These are phyloP conservation scores for Paxillus ammoniavirescens DNA, from an alignment of 768 basidiomycete genomes.

Conservation along the genomic window DNA sequence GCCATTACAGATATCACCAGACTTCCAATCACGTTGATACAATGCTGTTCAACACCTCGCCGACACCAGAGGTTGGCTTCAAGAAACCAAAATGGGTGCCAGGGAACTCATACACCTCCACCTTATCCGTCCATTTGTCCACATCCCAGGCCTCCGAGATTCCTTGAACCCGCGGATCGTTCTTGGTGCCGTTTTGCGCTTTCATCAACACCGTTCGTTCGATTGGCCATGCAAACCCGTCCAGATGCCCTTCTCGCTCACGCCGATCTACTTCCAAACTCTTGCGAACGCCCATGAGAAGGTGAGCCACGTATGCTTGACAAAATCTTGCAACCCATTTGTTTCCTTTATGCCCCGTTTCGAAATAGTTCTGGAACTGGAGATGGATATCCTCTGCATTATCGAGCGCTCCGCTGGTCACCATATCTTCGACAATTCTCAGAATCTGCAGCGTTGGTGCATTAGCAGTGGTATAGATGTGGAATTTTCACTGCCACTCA, in stretches of 20 bases:
- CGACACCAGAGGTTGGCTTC: background rate
- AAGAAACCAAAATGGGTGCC: background rate
- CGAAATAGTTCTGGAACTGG: background rate
- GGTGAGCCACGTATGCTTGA: background rate
- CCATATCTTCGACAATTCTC: background rate
- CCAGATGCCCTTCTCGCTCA: background rate
- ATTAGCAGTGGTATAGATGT: background rate
- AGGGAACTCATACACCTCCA: background rate
- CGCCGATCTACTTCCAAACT: background rate
- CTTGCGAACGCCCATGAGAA: background rate
- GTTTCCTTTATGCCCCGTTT: background rate
- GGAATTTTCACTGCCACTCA: background rate
- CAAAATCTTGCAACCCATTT: background rate
- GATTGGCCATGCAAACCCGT: background rate
- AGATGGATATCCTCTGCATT: background rate
- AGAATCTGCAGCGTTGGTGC: background rate
- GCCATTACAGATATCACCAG: too few species aligned
- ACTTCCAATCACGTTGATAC: too few species aligned
- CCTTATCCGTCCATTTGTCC: background rate
- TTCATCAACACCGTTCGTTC: background rate
- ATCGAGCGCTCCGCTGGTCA: background rate
- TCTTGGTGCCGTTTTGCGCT: background rate
- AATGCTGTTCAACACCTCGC: too few species aligned
- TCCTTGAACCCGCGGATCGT: background rate
- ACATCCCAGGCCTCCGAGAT: background rate